A percentile compares a stretch with the other conserved stretches of the same genome.
Conservation (phyloP, 83 land plant species). For the Picea abies region DNA sequence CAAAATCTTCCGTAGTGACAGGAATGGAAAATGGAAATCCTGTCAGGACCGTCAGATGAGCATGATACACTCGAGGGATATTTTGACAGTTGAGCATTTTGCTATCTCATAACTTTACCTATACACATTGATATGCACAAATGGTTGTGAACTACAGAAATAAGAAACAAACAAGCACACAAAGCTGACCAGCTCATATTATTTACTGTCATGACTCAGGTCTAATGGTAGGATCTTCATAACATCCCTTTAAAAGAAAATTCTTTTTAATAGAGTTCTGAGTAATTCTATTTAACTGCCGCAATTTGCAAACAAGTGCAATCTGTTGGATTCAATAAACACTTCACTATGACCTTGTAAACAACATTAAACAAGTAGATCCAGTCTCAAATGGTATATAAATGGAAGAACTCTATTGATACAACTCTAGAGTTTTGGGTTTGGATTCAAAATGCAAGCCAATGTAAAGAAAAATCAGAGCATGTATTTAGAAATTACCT, state of each 20-base stretch:
- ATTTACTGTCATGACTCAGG: neutral
- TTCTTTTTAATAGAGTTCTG: neutral
- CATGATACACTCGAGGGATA: no score
- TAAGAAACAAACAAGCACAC: no score
- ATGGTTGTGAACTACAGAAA: no score
- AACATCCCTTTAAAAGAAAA: neutral
- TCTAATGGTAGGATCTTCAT: neutral
- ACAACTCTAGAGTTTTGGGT: neutral
- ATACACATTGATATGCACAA: no score
- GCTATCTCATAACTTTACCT: no score
- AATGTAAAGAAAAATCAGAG: neutral
- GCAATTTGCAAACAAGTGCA: neutral
- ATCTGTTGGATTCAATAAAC: neutral
- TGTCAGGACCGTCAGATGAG: no score
- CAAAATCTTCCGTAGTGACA: no score
- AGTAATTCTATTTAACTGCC: neutral
- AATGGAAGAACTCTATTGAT: neutral
- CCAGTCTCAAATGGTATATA: neutral
- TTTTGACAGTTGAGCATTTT: no score
- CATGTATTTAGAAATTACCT: slow-evolving; percentile 29
- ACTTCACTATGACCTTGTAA: neutral
- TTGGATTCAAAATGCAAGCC: neutral
- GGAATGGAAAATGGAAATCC: no score
- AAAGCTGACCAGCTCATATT: no score
- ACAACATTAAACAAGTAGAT: neutral